Base-by-base conservation (phyloP, 1,284 basidiomycete genomes). In the Fomitiporia mediterranea region DNA sequence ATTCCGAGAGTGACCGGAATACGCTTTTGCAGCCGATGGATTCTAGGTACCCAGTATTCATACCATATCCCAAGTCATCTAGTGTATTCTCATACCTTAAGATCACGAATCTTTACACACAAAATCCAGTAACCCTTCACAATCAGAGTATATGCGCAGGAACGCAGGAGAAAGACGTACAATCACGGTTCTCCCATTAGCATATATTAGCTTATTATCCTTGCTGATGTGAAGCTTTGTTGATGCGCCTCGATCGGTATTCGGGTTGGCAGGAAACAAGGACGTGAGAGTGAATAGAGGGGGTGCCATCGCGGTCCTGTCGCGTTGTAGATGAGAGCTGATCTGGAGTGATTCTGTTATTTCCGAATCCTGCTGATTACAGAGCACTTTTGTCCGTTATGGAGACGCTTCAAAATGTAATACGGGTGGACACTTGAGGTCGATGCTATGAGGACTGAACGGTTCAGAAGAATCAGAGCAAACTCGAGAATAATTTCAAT, bases 201-300 rank as follows among this genome's bases (percentile, higher is more conserved):
- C 80, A 67, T 98, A 98, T 34, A 91, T 79, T 57, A 98, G 74
- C 74, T 89, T 94, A 62, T 56, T 59, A 68, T 90, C 87, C 63
- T 92, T 92, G 65, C 80, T 82, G 19, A 89, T 82, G 66, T 83
- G 84, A 53, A 98, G 81, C 73, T 94, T 96, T 23, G 92, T 94
- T 3, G 89, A 79, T 55, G 74, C 72, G 13, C 89, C 91, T 21
- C 91, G 80, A 34, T 81, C 72, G 1, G 91, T 92, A 28, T 73
- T 74, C 3, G 92, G 92, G 65, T 89, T 91, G 59, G 84, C 81
- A 3, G 91, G 83, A 67, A 84, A 90, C 21, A 92, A 59, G 11
- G 72, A 75, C 38, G 38, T 55, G 19, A 43, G 58, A 15, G 52
- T 54, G 37, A 50, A 58, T 21, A 37, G 52, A 13, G 51, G 44